Evolutionary conservation across 2,329 filamentous ascomycete genomes (phyloP), one percentile per base, ranked within the genome.

Genomic region (Scytalidium sp.): DNA sequence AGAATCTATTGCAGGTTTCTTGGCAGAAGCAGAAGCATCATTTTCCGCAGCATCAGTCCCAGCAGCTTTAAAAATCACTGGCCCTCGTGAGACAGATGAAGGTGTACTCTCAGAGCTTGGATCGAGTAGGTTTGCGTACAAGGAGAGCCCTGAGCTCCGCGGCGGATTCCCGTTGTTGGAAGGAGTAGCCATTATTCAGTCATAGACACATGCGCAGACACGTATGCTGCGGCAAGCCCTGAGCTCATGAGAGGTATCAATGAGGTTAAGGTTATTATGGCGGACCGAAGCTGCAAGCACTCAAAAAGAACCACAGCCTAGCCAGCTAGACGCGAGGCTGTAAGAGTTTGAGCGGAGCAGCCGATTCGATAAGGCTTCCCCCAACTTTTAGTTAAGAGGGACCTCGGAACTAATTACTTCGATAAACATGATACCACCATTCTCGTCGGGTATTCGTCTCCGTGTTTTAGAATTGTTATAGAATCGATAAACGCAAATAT

Each of bases 41-140:
- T 76, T 75, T 48, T 72, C 68, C 55, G 74, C 56, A 58, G 80
- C 72, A 51, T 72, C 66, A 41, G 68, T 60, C 39, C 66, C 60
- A 19, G 75, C 73, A 25, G 45, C 70, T 55, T 82, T 83, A 69
- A 91, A 92, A 48, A 85, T 77, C 46, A 92, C 83, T 0, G 90
- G 88, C 2, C 82, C 87, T 60, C 85, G 82, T 15, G 88, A 90
- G 59, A 93, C 89, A n/a, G 87, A 88, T 13, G 62, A 60, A 7
- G 73, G 60, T 39, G 70, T 64, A 32, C 71, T 67, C 7, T 57
- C 45, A 13, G 60, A 87, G 83, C 60, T 91, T 3, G 64, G 59
- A 60, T 90, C 86, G 55, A 94, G 81, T 41, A 96, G 79, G 67
- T 95, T 89, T 48, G 89, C 91, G 66, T 96, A 96, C 4, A 95